Conservation (phyloP, 169 alveolate species). For the Eimeria maxima region DNA sequence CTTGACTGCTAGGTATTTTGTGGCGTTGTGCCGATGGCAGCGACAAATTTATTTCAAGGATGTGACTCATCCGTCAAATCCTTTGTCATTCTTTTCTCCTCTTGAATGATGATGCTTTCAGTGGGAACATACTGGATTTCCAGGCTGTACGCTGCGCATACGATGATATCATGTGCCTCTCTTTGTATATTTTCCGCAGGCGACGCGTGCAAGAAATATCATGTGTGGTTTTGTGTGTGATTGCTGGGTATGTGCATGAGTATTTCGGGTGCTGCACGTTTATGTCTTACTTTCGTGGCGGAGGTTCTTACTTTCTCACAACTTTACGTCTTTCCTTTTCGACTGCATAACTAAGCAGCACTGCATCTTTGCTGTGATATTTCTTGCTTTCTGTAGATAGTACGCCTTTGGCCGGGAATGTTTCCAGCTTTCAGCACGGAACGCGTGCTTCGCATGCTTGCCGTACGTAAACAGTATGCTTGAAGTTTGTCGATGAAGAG, state of each 20-base stretch:
- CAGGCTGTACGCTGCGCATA: background rate
- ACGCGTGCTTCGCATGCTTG: background rate
- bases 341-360: background rate
- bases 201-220: background rate
- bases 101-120: background rate
- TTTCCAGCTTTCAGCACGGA: background rate
- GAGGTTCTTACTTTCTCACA: background rate
- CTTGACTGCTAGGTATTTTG: background rate
- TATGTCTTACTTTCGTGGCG: background rate
- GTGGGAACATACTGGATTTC: background rate
- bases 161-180: background rate
- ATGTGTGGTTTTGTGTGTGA: background rate
- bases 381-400: background rate
- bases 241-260: background rate
- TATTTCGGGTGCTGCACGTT: background rate
- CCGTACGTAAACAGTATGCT: background rate
- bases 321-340: background rate
- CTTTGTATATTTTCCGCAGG: background rate
- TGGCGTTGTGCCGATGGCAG: background rate
- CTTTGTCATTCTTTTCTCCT: background rate
- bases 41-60: background rate
- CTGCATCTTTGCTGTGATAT: background rate
- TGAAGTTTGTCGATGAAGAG: background rate
- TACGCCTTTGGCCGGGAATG: background rate
- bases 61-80: background rate